phyloP scores from a whole-genome alignment of 2,329 filamentous ascomycete genomes.

The Penicillium sp. region DNA sequence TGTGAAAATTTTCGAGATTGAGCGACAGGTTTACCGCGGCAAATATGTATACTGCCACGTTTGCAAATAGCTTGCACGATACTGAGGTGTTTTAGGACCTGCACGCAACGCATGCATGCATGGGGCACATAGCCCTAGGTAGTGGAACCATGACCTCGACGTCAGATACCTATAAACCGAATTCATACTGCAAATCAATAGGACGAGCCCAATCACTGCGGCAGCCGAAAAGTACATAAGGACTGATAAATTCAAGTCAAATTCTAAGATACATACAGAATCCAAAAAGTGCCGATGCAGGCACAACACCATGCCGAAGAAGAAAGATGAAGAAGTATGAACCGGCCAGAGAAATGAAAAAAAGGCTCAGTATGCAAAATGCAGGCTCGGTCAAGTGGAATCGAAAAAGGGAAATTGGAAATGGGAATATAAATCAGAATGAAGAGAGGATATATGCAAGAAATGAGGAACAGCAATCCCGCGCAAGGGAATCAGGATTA shows the following conservation, averaged over 20 bases:
- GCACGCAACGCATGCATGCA: too few species aligned
- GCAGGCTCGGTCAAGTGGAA: conserved; percentile 9
- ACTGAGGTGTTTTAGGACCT: too few species aligned
- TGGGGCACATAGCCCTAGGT: too few species aligned
- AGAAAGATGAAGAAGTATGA: not conserved
- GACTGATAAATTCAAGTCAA: not conserved
- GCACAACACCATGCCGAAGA: not conserved
- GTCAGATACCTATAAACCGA: too few species aligned
- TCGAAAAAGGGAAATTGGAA: not conserved
- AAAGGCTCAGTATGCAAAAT: conserved; percentile 23
- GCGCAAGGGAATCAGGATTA: conserved; percentile 7
- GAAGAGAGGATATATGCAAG: conserved; percentile 22
- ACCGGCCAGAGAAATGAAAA: not conserved
- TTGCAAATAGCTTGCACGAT: too few species aligned
- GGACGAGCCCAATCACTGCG: not conserved
- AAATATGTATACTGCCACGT: too few species aligned
- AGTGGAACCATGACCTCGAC: not conserved
- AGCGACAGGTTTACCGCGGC: too few species aligned
- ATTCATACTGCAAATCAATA: too few species aligned
- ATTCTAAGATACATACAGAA: conserved; percentile 8
- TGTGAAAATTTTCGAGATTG: too few species aligned
- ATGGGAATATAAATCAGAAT: not conserved
- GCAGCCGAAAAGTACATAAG: not conserved
- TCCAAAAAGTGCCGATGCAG: not conserved
- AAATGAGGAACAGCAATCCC: conserved; percentile 5